A percentile compares a stretch with the other conserved stretches of the same genome.
Evolutionary conservation across 2,329 filamentous ascomycete genomes (phyloP).

Genomic region (Coniochaeta ligniaria): DNA sequence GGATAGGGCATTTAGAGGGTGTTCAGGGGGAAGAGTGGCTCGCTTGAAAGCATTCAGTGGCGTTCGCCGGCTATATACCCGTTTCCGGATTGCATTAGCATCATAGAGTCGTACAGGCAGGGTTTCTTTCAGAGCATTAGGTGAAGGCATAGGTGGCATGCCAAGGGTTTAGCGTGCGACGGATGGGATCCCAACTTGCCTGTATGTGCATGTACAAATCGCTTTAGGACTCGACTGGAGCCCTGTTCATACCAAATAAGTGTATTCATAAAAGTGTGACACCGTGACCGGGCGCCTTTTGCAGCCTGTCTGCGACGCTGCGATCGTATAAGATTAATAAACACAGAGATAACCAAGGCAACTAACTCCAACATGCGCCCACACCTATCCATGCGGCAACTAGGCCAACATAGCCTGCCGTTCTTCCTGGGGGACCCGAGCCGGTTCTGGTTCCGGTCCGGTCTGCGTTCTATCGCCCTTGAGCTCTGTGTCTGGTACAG

Average conservation of each 20-base stretch:
- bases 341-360: not conserved
- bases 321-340: not conserved
- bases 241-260: not conserved
- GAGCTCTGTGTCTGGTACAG: conserved; percentile 16
- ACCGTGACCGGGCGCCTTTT: not conserved
- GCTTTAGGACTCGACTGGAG: not conserved
- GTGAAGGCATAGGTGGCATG: not conserved
- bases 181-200: not conserved
- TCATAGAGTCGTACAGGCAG: not conserved
- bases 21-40: not conserved
- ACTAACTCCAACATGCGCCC: not conserved
- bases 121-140: not conserved
- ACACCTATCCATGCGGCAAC: not conserved
- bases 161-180: not conserved
- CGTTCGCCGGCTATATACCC: not conserved
- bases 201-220: not conserved
- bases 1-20: not conserved
- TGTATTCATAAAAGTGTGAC: not conserved
- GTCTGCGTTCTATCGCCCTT: conserved; percentile 3
- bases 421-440: conserved; percentile 12
- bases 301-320: not conserved
- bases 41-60: not conserved
- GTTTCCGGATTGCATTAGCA: not conserved
- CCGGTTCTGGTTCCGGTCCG: conserved; percentile 4
- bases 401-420: conserved; percentile 20